These are phyloP conservation scores for Pleomassaria siparia DNA, from an alignment of 2,329 filamentous ascomycete species.

Conservation along the genomic window DNA sequence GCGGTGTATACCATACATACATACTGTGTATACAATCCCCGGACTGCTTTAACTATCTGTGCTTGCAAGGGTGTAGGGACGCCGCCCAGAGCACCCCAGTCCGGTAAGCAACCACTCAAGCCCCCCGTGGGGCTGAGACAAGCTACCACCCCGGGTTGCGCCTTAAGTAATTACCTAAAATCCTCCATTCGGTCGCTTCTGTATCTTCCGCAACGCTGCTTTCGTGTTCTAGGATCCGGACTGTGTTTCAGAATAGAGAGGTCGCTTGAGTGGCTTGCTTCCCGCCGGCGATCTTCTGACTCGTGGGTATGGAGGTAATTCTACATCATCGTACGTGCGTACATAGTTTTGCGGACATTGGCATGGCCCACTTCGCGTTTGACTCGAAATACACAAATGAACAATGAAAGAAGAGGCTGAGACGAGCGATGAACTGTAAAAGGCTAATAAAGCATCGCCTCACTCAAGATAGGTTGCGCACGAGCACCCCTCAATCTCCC, in stretches of 20 bases:
- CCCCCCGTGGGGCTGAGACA: neutral
- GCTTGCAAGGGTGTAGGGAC: neutral
- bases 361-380: neutral
- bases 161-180: neutral
- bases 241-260: conserved; percentile 4
- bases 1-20: no score
- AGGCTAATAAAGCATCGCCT: neutral
- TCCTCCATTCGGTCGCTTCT: neutral
- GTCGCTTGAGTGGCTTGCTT: neutral
- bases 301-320: neutral
- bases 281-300: neutral
- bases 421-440: neutral
- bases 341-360: conserved; percentile 1
- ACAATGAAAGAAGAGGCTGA: neutral
- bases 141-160: neutral
- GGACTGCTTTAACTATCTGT: neutral
- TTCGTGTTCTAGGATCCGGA: conserved; percentile 2
- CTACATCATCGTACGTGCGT: neutral
- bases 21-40: neutral
- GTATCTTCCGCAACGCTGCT: neutral
- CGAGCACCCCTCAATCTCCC: neutral
- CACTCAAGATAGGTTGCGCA: neutral
- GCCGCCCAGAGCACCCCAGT: neutral
- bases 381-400: neutral
- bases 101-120: neutral